Evolutionary conservation across 2,329 filamentous ascomycete genomes (phyloP), one percentile per base, ranked within the genome.

Genomic region (Pyricularia grisea): DNA sequence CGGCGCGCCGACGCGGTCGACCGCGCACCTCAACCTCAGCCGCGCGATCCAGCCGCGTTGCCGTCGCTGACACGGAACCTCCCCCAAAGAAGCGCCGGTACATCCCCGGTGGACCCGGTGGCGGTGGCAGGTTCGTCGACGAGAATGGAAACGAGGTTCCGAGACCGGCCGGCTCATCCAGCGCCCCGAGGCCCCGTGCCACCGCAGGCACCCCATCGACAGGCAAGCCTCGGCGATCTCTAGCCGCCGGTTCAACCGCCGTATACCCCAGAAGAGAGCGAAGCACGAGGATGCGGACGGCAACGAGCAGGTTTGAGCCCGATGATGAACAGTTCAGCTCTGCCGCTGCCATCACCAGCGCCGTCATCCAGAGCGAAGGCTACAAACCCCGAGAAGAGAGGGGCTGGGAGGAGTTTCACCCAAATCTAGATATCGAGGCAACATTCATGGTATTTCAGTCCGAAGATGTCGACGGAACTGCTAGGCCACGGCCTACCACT

Each of bases 361-460:
- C 92, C 4, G 91, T 95, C 70, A 92, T 93, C 73, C 93, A 97
- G 76, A 94, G 89, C 74, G 95, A 98, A 81, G 94, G 94, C 67
- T 98, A 98, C 80, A 99, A 99, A 78, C 95, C 95, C 36, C 87
- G 95, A 75, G 95, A 99, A 80, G 95, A 99, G 81, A 89, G 94
- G 71, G 92, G 93, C 68, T 99, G 94, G 93, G 94, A 97, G 76
- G 95, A 99, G 77, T 98, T 98, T 72, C 95, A 99, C 78, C 93
- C 93, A 0, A 92, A 97, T 74, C 87, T 99, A 68, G 94, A 98
- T 80, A 93, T 97, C 66, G 93, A 97, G 69, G 86, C 86, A 14
- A 87, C 87, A 4, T 90, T 97, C 72, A 88, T 90, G 73, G 84
- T 97, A 2, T 94, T 94, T 76, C 88, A 86, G 66, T 89, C 93